Base-by-base conservation (phyloP, 2,329 filamentous ascomycete species). In the Graphilbum ipis-grandicollis region DNA sequence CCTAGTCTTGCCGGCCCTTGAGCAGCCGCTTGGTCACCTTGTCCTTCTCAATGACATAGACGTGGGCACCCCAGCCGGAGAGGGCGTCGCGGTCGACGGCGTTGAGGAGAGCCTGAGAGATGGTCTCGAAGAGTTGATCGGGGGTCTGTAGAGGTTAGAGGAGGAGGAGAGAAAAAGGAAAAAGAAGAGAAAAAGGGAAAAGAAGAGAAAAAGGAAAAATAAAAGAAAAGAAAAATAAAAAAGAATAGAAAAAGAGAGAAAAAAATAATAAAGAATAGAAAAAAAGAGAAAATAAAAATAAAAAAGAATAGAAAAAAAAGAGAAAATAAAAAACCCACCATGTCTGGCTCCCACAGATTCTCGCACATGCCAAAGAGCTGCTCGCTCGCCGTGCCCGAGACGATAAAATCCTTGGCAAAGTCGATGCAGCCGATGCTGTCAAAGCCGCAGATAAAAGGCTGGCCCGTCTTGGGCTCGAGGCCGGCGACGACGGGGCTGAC, bases 21-120 rank as follows among this genome's bases (percentile, higher is more conserved):
- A 98, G 68, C 75, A 98, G 75, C 58, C 90, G 73, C 79, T 96
- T 94, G 53, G 90, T 96, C 45, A 98, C 83, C 80, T 96, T 96
- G 66, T 93, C 86, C 73, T 98, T 98, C 69, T 96, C 90, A 58
- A 98, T 93, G 54, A 98, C 93, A 65, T 96, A 98, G 49, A 98
- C 90, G 55, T 98, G 85, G 29, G 90, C 90, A 56, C 90, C 90
- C 90, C 90, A 96, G 46, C 90, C 90, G 28, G 88, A 94, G 45
- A 98, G 68, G 37, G 90, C 90, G 60, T 98, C 90, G 63, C 90
- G 74, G 60, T 98, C 90, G 40, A 96, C 83, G 41, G 90, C 90
- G 60, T 92, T 96, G 49, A 98, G 70, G 42, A 98, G 70, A 36
- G 88, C 77, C 63, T 98, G 90, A 34, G 90, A 96, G 56, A 96